A percentile compares a stretch with the other conserved stretches of the same genome.
phyloP scores from a whole-genome alignment of 2,329 filamentous ascomycete genomes.

The Septoria linicola region DNA sequence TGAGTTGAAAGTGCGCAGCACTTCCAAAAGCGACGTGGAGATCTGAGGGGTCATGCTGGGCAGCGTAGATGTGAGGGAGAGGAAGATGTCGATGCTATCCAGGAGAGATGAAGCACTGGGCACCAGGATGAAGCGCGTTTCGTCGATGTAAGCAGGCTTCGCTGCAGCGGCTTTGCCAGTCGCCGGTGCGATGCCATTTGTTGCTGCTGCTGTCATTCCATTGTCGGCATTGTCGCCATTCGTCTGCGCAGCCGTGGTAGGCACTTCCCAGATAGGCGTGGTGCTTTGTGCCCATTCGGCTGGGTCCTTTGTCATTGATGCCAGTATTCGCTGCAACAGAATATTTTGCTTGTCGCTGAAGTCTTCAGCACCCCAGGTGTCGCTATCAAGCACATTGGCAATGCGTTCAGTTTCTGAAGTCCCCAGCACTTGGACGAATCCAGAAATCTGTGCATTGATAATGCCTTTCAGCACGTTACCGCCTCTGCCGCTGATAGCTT shows the following conservation, averaged over 20 bases:
- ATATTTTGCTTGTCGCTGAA: conserved; percentile 63
- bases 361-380: conserved; percentile 76
- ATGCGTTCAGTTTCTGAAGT: conserved; percentile 72
- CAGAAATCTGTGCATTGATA: conserved; percentile 77
- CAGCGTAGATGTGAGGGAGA: conserved; percentile 79
- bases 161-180: conserved; percentile 25
- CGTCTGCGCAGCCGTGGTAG: conserved; percentile 20
- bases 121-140: conserved; percentile 81
- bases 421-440: conserved; percentile 71
- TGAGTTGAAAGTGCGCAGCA: conserved; percentile 91
- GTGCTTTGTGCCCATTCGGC: conserved; percentile 61
- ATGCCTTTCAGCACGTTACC: conserved; percentile 73
- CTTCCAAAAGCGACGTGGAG: conserved; percentile 74
- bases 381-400: conserved; percentile 73
- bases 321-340: conserved; percentile 64
- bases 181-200: conserved; percentile 19
- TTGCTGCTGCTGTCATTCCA: conserved; percentile 12
- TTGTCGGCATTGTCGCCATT: conserved; percentile 34
- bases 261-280: conserved; percentile 52
- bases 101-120: conserved; percentile 80
- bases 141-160: conserved; percentile 68
- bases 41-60: conserved; percentile 87
- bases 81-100: conserved; percentile 75
- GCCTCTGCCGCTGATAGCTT: conserved; percentile 76
- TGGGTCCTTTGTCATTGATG: conserved; percentile 69